Evolutionary conservation across 441 rosid species (phyloP).

Genomic region (Flueggea neowawraea): DNA sequence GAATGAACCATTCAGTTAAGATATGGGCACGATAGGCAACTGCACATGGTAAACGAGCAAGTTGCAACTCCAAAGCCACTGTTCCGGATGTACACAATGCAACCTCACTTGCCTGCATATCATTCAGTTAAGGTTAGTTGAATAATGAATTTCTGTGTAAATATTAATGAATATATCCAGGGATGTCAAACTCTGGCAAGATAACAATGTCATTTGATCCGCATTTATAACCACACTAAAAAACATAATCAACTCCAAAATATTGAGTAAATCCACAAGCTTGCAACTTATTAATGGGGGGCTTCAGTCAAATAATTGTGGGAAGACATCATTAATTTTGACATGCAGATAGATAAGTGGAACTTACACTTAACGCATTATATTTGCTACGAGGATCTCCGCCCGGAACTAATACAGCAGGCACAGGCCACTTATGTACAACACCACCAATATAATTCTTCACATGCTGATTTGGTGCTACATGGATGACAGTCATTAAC

Average conservation of each 20-base stretch:
- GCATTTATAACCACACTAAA: no score
- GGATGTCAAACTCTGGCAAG: no score
- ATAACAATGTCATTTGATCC: no score
- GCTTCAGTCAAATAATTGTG: no score
- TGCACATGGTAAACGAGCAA: slow-evolving; percentile 71
- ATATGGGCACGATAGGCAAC: slow-evolving; percentile 83
- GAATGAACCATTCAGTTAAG: slow-evolving; percentile 69
- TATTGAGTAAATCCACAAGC: no score
- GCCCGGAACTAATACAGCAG: slow-evolving; percentile 63
- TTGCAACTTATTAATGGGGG: no score
- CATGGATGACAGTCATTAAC: slow-evolving; percentile 54
- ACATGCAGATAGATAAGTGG: background rate
- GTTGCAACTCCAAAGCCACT: slow-evolving; percentile 85
- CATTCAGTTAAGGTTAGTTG: slow-evolving; percentile 9
- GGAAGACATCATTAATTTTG: no score
- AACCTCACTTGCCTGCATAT: slow-evolving; percentile 65
- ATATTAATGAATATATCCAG: no score
- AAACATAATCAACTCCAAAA: no score
- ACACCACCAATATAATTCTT: slow-evolving; percentile 39
- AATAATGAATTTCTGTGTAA: background rate
- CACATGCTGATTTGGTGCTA: slow-evolving; percentile 72
- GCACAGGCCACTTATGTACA: slow-evolving; percentile 68
- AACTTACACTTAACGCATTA: slow-evolving; percentile 69
- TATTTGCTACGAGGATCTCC: slow-evolving; percentile 59
- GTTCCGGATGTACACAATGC: slow-evolving; percentile 96